A percentile compares a stretch with the other conserved stretches of the same genome.
These are phyloP conservation scores for Pythium scleroteichum DNA, from an alignment of 352 stramenopile genomes.

Conservation along the genomic window DNA sequence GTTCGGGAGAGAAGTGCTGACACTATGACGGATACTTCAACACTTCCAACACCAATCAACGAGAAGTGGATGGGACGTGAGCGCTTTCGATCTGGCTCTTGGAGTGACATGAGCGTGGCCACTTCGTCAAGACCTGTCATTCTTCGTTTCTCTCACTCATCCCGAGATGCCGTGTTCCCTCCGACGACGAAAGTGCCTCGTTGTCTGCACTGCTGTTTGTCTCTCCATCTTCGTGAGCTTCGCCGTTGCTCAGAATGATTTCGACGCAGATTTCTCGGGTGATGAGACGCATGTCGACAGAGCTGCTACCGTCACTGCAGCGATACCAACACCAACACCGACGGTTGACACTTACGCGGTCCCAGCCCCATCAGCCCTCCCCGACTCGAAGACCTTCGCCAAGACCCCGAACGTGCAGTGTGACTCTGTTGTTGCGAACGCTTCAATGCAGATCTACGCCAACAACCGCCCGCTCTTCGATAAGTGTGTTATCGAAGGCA, in stretches of 20 bases:
- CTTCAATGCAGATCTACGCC: constrained; percentile 52
- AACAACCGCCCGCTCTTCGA: constrained; percentile 61
- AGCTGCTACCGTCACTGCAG: neutral
- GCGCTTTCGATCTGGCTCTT: neutral
- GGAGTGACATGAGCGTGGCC: neutral
- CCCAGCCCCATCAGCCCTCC: constrained; percentile 36
- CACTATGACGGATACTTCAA: too few relatives aligned
- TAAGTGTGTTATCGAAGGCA: constrained; percentile 46
- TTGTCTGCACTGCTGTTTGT: neutral
- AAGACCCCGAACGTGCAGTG: constrained; percentile 43
- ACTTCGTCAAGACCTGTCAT: neutral
- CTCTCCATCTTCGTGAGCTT: constrained; percentile 3
- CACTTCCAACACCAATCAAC: too few relatives aligned
- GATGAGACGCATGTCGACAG: neutral
- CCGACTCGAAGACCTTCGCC: constrained; percentile 49
- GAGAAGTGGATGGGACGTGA: neutral
- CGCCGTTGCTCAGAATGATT: neutral
- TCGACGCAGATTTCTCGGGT: neutral
- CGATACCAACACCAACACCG: neutral
- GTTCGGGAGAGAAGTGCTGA: neutral
- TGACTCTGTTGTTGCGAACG: constrained; percentile 40
- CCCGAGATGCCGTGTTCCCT: too few relatives aligned
- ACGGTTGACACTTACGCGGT: constrained; percentile 22
- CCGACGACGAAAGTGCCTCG: too few relatives aligned
- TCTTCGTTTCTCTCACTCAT: neutral